Percentiles rank a stretch among this genome's conserved stretches.
Conservation (phyloP, 192 early-diverging fungal genomes). For the Linnemannia hyalina region DNA sequence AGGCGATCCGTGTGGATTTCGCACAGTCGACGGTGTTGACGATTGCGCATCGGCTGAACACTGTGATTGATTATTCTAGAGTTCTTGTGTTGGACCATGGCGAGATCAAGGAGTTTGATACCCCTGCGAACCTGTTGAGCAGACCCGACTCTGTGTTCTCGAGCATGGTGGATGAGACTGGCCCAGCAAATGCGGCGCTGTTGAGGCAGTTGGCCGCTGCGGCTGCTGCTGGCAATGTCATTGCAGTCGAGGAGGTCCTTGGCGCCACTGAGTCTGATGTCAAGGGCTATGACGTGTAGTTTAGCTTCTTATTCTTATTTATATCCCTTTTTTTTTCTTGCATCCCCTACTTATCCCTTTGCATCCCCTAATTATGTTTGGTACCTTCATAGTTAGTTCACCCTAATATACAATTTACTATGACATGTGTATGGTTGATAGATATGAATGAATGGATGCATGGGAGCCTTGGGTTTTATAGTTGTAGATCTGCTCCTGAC, state of each 20-base stretch:
- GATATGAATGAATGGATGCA: too few relatives aligned
- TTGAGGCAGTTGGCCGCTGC: conserved; percentile 62
- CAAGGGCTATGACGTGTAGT: conserved; percentile 29
- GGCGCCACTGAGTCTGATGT: conserved; percentile 7
- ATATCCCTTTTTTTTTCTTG: background rate
- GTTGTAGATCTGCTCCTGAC: too few relatives aligned
- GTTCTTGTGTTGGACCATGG: conserved; percentile 62
- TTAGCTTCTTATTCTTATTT: background rate
- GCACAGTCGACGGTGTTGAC: conserved; percentile 67
- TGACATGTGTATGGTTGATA: too few relatives aligned
- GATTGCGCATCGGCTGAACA: conserved; percentile 74
- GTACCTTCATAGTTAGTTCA: background rate
- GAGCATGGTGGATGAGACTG: conserved; percentile 78
- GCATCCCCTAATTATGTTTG: conserved; percentile 1
- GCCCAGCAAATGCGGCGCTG: conserved; percentile 69
- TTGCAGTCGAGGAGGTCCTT: conserved; percentile 37
- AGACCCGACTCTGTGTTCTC: conserved; percentile 62
- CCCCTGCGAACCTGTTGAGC: conserved; percentile 64
- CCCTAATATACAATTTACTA: background rate
- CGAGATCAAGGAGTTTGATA: conserved; percentile 63
- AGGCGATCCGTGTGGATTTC: conserved; percentile 68
- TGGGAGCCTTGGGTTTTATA: too few relatives aligned
- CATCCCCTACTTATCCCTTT: background rate
- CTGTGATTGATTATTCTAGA: conserved; percentile 58
- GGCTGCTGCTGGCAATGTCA: conserved; percentile 36